Base-by-base conservation (phyloP, 257 asterid genomes). In the Dorcoceras hygrometricum region DNA sequence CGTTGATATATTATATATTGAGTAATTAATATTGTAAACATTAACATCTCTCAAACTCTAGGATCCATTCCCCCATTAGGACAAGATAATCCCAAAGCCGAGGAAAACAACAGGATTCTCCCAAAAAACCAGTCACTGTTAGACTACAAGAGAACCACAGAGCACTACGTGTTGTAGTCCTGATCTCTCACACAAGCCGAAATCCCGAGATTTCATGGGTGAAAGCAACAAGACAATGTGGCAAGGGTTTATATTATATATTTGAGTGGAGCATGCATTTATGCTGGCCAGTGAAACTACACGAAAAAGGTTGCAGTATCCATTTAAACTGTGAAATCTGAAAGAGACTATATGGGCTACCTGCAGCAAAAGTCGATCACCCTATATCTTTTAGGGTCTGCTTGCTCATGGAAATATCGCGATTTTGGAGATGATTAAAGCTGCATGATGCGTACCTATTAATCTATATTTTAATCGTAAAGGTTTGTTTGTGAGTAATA, bases 71-170 rank as follows among this genome's bases (percentile, higher is more conserved):
- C 50, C 50, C n/a, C 50, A 12, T 18, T 46, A 16, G 5, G 54
- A 46, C 54, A 16, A 46, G 6, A 39, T 39, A 12, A 39, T 39
- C 50, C 50, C n/a, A 39, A 39, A 3, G 50, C 10, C 39, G 11
- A 36, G 9, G 3, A 14, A 46, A 46, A 55, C 24, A 55, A 54
- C 12, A n/a, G 9, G 28, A 19, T 55, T 55, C 27, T 55, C 8
- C 59, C 18, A 23, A 55, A 11, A 23, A 23, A 55, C 26, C 18
- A 20, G 24, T 19, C 25, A 74, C 83, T 78, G 69, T 78, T 72
- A 60, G 71, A 81, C 86, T 75, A 69, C 53, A 61, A 81, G 86
- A 81, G 76, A 81, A 81, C 80, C 76, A 72, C 73, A 78, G 83
- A 75, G 68, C 81, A 77, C 79, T 69, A 57, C 34, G 75, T 62